Evolutionary conservation across 352 stramenopile species (phyloP), one percentile per base, ranked within the genome.

Genomic region (Phytophthora palmivora): DNA sequence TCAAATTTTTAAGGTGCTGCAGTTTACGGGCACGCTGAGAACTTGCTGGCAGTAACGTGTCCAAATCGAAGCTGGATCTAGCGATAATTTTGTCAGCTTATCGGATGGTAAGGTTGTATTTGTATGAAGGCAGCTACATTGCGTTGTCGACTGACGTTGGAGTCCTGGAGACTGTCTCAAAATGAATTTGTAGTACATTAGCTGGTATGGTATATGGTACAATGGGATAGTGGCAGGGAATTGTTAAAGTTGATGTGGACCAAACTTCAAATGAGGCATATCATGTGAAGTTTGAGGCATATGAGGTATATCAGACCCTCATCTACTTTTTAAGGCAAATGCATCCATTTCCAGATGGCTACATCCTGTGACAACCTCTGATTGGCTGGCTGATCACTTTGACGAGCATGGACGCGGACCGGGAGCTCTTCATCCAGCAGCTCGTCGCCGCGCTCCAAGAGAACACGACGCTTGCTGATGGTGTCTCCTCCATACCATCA

Each of bases 361-460:
- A 43, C 37, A 43, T 43, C 22, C 22, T 7, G 9, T 18, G 28
- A 11, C 14, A 28, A 4, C 39, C 18, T 7, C 16, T 12, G 6
- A 7, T 9, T 10, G 39, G 33, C 33, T 14, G 16, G n/a, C n/a
- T n/a, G n/a, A 39, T 46, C 39, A 46, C 6, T 30, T 10, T 55
- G 47, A 55, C 33, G n/a, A 45, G 28, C 50, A 76, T 76, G 68
- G 53, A 60, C n/a, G 26, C 24, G n/a, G 52, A 76, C 16, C 73
- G 78, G 34, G 71, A 77, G 44, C 50, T 61, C 44, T 87, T 89
- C 63, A 72, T 89, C 64, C 61, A 75, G n/a, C n/a, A n/a, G 61
- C 73, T 89, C 46, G 77, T 89, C 48, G 70, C 75, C 19, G 80
- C 77, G 45, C 69, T 89, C 12, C 45, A 83, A 48, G 77, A 80